Conservation (phyloP, 768 basidiomycete species). For the Tulasnella sp. region DNA sequence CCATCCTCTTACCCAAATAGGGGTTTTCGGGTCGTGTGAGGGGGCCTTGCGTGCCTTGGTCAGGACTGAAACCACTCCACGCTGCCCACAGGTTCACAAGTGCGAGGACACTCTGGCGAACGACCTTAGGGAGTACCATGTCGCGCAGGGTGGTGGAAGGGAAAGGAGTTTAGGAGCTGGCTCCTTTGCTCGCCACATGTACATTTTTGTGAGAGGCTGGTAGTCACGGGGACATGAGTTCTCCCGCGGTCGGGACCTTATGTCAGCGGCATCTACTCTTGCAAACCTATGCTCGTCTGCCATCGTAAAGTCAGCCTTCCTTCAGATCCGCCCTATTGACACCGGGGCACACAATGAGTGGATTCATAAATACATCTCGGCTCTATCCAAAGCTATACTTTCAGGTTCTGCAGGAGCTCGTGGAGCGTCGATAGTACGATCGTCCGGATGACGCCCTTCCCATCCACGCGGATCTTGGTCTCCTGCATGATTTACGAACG, state of each 20-base stretch:
- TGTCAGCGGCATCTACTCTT: not conserved
- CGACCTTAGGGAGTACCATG: not conserved
- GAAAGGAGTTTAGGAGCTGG: conserved; percentile 9
- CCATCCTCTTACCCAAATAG: not conserved
- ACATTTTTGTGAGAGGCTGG: not conserved
- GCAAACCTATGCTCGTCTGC: not conserved
- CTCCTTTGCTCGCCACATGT: not conserved
- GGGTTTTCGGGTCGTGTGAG: conserved; percentile 17
- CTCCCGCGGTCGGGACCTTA: not conserved
- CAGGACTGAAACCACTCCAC: conserved; percentile 12
- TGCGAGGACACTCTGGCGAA: not conserved
- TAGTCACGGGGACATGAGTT: conserved; percentile 1
- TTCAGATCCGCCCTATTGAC: not conserved
- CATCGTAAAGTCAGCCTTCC: not conserved
- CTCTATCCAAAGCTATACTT: not conserved
- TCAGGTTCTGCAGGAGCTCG: not conserved
- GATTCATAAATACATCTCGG: not conserved
- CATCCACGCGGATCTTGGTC: not conserved
- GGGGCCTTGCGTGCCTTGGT: conserved; percentile 17
- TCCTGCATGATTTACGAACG: not conserved
- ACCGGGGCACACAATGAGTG: not conserved
- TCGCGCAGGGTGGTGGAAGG: not conserved
- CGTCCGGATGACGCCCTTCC: not conserved
- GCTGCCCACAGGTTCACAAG: conserved; percentile 14
- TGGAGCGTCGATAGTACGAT: not conserved